Evolutionary conservation across 805 yeast genomes (phyloP).

Genomic region (Pichia paraexigua): DNA sequence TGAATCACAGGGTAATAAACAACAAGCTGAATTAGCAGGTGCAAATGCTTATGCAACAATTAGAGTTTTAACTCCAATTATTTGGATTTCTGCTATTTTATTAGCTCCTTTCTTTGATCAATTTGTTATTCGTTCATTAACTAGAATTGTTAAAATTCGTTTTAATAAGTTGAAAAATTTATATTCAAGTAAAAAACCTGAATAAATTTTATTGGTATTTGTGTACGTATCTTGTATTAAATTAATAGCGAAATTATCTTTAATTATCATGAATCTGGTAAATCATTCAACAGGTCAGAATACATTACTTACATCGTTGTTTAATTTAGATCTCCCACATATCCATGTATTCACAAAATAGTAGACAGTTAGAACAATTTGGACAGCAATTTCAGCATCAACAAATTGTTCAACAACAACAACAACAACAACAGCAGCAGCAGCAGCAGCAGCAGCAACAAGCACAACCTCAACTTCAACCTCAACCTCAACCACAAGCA

Average conservation of each 20-base stretch:
- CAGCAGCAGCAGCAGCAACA: conserved; percentile 2
- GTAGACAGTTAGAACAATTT: conserved; percentile 1
- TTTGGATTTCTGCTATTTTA: conserved; percentile 24
- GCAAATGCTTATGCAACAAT: conserved; percentile 31
- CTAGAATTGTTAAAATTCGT: conserved; percentile 14
- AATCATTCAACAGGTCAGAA: too few species aligned
- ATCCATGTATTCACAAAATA: background rate
- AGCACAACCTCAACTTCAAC: conserved; percentile 13
- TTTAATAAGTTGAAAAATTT: conserved; percentile 8
- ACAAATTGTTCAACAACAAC: conserved; percentile 9
- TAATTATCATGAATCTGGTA: background rate
- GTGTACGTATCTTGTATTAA: background rate
- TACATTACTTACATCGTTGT: too few species aligned
- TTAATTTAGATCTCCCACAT: too few species aligned
- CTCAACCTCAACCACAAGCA: conserved; percentile 14
- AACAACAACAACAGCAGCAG: conserved; percentile 9
- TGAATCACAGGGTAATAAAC: conserved; percentile 22
- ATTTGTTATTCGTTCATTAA: conserved; percentile 26
- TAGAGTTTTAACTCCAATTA: conserved; percentile 21
- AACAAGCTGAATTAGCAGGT: conserved; percentile 25
- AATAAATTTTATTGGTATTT: background rate
- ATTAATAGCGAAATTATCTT: background rate
- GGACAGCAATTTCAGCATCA: conserved; percentile 12
- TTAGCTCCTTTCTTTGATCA: conserved; percentile 31
- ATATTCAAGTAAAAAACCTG: background rate